Evolutionary conservation across 805 yeast genomes (phyloP).

Genomic region (Starmerella riodocensis): DNA sequence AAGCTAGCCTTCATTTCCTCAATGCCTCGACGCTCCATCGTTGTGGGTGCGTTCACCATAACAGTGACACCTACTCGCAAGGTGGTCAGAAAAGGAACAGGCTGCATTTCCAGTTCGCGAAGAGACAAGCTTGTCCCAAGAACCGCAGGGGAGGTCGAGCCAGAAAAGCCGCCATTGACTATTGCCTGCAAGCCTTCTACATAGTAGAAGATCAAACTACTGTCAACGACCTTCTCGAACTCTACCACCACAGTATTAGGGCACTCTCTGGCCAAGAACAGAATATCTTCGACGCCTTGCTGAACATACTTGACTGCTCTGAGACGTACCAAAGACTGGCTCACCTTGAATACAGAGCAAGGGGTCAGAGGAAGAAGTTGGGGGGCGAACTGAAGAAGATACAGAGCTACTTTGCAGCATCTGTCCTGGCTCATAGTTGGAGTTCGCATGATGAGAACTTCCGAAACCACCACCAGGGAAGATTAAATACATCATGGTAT

Average conservation of each 20-base stretch:
- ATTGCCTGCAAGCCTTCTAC: not conserved
- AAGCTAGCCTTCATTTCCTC: not conserved
- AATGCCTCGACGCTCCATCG: not conserved
- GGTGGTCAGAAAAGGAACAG: too few species aligned
- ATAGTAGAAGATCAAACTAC: slow-evolving; percentile 9
- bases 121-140: too few species aligned
- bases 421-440: too few species aligned
- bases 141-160: too few species aligned
- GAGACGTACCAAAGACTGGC: not conserved
- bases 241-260: slow-evolving; percentile 8
- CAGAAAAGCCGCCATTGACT: not conserved
- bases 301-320: not conserved
- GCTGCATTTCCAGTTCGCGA: too few species aligned
- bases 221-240: slow-evolving; percentile 6
- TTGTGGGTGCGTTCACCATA: not conserved
- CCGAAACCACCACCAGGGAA: too few species aligned
- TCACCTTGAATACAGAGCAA: not conserved
- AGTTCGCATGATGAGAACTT: too few species aligned
- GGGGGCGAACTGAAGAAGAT: not conserved
- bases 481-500: too few species aligned
- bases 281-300: not conserved
- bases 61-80: not conserved
- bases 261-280: not conserved
- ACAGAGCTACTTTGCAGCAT: too few species aligned
- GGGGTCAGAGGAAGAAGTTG: not conserved